phyloP scores from a whole-genome alignment of 2,329 filamentous ascomycete genomes.

The Scedosporium boydii region DNA sequence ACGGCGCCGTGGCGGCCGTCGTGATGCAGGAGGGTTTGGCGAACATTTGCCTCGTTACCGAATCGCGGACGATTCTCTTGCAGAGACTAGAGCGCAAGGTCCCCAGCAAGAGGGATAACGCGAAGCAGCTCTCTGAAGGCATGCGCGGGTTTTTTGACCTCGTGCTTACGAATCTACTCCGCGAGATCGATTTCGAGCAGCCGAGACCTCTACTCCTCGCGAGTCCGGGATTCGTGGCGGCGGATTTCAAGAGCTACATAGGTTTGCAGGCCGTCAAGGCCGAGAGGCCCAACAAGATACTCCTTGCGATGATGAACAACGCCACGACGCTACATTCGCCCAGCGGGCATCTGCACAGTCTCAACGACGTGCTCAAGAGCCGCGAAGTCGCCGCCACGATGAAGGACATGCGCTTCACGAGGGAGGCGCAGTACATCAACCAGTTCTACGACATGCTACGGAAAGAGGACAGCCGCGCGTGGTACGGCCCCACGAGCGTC shows the following conservation, averaged over 20 bases:
- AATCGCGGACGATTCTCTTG: slow-evolving; percentile 68
- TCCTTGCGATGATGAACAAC: slow-evolving; percentile 52
- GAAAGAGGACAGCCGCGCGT: slow-evolving; percentile 77
- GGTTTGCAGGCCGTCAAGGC: slow-evolving; percentile 47
- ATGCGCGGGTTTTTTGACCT: slow-evolving; percentile 68
- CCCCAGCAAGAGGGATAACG: slow-evolving; percentile 57
- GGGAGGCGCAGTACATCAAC: slow-evolving; percentile 78
- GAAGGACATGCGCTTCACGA: slow-evolving; percentile 78
- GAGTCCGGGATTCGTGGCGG: slow-evolving; percentile 79
- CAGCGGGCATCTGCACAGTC: slow-evolving; percentile 75
- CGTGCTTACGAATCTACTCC: slow-evolving; percentile 63
- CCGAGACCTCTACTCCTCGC: slow-evolving; percentile 72
- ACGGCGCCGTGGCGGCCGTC: slow-evolving; percentile 77
- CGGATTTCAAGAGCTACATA: slow-evolving; percentile 68
- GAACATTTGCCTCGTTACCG: slow-evolving; percentile 74
- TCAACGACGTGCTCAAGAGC: slow-evolving; percentile 79
- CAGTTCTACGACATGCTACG: slow-evolving; percentile 69
- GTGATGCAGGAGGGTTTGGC: slow-evolving; percentile 87
- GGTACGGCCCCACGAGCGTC: slow-evolving; percentile 80
- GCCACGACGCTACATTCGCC: slow-evolving; percentile 73
- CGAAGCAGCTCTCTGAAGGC: slow-evolving; percentile 58
- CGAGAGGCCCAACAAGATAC: slow-evolving; percentile 51
- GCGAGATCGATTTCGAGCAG: slow-evolving; percentile 65
- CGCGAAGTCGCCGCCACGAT: slow-evolving; percentile 69
- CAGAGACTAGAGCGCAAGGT: slow-evolving; percentile 58